Evolutionary conservation across 345 rosid species (phyloP).

Genomic region (Kandelia obovata): DNA sequence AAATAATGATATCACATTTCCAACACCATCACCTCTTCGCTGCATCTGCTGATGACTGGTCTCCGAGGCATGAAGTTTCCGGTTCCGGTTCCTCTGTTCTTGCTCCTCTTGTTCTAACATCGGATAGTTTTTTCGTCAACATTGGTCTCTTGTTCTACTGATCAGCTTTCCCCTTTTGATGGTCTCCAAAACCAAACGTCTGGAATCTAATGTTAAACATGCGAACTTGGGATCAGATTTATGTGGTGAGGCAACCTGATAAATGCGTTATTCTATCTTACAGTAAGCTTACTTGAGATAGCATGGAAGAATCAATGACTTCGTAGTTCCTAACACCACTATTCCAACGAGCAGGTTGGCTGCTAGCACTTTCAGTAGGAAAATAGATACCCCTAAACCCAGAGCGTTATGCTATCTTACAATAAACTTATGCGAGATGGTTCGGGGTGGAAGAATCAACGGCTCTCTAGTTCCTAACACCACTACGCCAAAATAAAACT

Average conservation of each 20-base stretch:
- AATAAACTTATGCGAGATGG: background rate
- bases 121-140: slow-evolving; percentile 33
- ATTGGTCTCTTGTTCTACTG: slow-evolving; percentile 54
- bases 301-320: too few species aligned
- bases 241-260: slow-evolving; percentile 74
- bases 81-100: background rate
- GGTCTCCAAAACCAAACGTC: slow-evolving; percentile 68
- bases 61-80: background rate
- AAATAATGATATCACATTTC: too few species aligned
- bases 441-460: background rate
- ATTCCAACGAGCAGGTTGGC: background rate
- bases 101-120: background rate
- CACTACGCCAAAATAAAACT: background rate
- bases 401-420: background rate
- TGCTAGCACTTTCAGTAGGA: background rate
- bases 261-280: slow-evolving; percentile 22
- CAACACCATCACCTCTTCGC: too few species aligned
- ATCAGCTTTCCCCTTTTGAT: slow-evolving; percentile 49
- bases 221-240: slow-evolving; percentile 62
- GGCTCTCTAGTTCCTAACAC: background rate
- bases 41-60: too few species aligned
- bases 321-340: too few species aligned
- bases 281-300: too few species aligned
- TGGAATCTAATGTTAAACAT: slow-evolving; percentile 68
- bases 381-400: background rate